phyloP scores from a whole-genome alignment of 2,329 filamentous ascomycete genomes.

The Clonostachys byssicola region DNA sequence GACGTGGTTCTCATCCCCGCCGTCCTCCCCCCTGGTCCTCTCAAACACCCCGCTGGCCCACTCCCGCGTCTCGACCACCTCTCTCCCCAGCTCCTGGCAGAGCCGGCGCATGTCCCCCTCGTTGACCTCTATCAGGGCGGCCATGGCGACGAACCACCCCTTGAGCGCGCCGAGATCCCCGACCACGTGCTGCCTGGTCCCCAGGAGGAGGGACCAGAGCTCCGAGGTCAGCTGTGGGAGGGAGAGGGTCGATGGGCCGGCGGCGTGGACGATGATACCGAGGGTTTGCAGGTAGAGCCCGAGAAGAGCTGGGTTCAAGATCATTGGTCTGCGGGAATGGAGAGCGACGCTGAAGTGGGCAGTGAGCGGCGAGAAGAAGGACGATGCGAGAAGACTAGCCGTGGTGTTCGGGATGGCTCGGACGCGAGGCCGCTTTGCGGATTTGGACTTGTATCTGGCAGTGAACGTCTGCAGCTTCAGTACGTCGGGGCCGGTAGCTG shows the following conservation, averaged over 20 bases:
- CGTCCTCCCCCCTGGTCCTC: constrained; percentile 42
- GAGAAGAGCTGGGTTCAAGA: constrained; percentile 72
- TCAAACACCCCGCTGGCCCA: constrained; percentile 81
- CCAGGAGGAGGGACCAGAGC: constrained; percentile 76
- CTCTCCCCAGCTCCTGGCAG: constrained; percentile 68
- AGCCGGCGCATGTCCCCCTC: constrained; percentile 65
- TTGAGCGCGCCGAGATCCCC: constrained; percentile 65
- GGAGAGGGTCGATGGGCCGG: constrained; percentile 72
- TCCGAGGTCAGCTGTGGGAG: constrained; percentile 80
- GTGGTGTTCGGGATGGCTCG: constrained; percentile 71
- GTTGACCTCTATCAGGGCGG: constrained; percentile 81
- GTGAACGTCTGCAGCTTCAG: constrained; percentile 90
- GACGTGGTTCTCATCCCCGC: constrained; percentile 70
- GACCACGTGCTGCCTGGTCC: constrained; percentile 55
- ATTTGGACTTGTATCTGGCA: constrained; percentile 39
- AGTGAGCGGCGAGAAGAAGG: constrained; percentile 84
- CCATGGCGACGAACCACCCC: constrained; percentile 72
- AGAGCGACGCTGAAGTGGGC: constrained; percentile 71
- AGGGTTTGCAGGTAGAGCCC: constrained; percentile 82
- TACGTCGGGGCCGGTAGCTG: constrained; percentile 71
- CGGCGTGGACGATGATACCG: constrained; percentile 75
- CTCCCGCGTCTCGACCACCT: constrained; percentile 80
- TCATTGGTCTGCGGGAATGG: constrained; percentile 47
- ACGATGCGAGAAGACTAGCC: constrained; percentile 67
- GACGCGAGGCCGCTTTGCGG: constrained; percentile 29